Evolutionary conservation across 2,329 filamentous ascomycete genomes (phyloP).

Genomic region (Cylindrodendrum hubeiense): DNA sequence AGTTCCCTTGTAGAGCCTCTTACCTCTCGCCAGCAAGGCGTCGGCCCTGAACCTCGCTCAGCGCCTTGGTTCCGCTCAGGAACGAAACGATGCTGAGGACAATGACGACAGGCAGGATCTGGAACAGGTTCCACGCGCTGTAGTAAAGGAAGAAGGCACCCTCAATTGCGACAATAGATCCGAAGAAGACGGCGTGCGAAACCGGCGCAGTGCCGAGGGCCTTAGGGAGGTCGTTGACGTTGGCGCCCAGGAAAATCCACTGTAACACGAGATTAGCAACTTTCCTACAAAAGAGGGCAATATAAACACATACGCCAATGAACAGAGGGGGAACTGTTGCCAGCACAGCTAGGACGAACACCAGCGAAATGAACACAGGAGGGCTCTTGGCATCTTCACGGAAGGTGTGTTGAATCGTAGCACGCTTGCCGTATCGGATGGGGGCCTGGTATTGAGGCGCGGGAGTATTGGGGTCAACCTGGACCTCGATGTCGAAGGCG

Average conservation of each 20-base stretch:
- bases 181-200: conserved; percentile 87
- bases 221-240: conserved; percentile 80
- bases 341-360: conserved; percentile 80
- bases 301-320: conserved; percentile 67
- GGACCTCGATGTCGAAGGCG: conserved; percentile 79
- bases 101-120: conserved; percentile 80
- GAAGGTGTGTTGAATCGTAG: conserved; percentile 94
- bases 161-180: conserved; percentile 89
- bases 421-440: conserved; percentile 84
- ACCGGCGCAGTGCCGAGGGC: conserved; percentile 83
- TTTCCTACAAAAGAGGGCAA: neutral
- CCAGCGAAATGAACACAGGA: conserved; percentile 80
- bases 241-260: conserved; percentile 88
- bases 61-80: conserved; percentile 87
- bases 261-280: conserved; percentile 52
- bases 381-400: conserved; percentile 82
- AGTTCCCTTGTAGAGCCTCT: conserved; percentile 19
- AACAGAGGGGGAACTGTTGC: conserved; percentile 81
- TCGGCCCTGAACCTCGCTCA: conserved; percentile 92
- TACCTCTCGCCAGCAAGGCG: conserved; percentile 80
- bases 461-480: conserved; percentile 71
- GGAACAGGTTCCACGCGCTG: conserved; percentile 90
- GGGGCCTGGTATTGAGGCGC: conserved; percentile 73
- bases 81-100: conserved; percentile 79
- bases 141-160: conserved; percentile 97